Percentiles rank a stretch among this genome's conserved stretches.
Conservation (phyloP, 306 rosid genomes). For the Acacia melanoxylon region DNA sequence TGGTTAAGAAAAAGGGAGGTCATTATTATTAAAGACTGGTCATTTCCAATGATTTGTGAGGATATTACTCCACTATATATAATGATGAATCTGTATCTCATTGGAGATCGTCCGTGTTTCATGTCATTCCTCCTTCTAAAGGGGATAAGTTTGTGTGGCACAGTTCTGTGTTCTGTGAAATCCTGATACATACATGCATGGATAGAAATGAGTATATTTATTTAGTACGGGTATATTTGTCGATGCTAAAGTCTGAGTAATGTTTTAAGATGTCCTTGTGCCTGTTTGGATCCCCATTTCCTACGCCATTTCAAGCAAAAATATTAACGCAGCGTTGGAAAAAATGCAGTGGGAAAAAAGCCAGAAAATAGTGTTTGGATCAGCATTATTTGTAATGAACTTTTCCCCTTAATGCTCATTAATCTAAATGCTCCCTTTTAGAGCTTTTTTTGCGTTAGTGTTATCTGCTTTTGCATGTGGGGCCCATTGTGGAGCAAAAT, state of each 20-base stretch:
- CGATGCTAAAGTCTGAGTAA: neutral
- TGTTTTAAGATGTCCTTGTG: neutral
- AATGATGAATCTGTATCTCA: neutral
- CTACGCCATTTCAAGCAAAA: too few relatives aligned
- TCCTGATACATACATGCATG: neutral
- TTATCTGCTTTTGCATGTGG: too few relatives aligned
- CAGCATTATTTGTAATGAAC: too few relatives aligned
- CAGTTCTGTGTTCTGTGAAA: neutral
- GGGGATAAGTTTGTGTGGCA: neutral
- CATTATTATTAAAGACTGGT: slow-evolving; percentile 9
- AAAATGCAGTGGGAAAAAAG: too few relatives aligned
- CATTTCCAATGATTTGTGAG: neutral
- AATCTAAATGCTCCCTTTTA: too few relatives aligned
- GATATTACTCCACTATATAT: neutral
- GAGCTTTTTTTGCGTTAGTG: too few relatives aligned
- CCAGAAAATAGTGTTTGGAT: too few relatives aligned
- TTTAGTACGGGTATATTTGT: neutral
- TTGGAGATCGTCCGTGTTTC: neutral
- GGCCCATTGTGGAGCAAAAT: too few relatives aligned
- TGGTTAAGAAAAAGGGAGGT: slow-evolving; percentile 24
- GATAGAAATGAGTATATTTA: neutral
- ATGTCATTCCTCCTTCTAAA: neutral
- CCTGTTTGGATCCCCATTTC: too few relatives aligned
- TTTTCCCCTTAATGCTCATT: too few relatives aligned
- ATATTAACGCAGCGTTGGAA: too few relatives aligned